A percentile compares a stretch with the other conserved stretches of the same genome.
These are phyloP conservation scores for Tetrastigma voinierianum DNA, from an alignment of 164 flowering plant genomes.

Conservation along the genomic window DNA sequence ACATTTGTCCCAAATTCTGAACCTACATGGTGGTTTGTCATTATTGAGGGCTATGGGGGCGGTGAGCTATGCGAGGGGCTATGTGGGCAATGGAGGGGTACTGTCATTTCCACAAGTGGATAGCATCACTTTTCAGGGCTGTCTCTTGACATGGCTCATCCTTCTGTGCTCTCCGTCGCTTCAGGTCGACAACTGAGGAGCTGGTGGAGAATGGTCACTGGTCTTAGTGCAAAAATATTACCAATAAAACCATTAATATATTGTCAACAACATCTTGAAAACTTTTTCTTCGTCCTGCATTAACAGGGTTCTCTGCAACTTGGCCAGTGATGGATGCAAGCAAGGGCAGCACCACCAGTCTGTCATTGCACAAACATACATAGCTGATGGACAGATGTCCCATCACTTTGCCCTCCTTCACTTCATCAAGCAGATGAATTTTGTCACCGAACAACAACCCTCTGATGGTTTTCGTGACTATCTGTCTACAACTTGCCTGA, in stretches of 20 bases:
- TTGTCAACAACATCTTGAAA: background rate
- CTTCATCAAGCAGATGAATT: background rate
- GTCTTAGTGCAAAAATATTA: background rate
- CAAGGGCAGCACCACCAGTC: background rate
- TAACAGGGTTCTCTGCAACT: background rate
- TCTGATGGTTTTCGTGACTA: background rate
- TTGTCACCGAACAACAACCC: background rate
- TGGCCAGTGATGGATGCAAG: background rate
- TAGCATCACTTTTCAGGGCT: background rate
- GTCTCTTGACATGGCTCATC: background rate
- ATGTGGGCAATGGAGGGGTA: background rate
- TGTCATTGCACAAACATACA: background rate
- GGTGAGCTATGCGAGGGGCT: background rate
- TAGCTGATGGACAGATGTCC: background rate
- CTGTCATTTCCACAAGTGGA: slow-evolving; percentile 7
- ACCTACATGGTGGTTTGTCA: slow-evolving; percentile 12
- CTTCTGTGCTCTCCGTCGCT: background rate
- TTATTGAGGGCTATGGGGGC: background rate
- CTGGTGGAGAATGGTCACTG: no score
- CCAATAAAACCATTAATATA: background rate
- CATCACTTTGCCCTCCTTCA: background rate
- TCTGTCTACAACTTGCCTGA: background rate
- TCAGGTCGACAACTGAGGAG: background rate
- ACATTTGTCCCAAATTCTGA: slow-evolving; percentile 1
- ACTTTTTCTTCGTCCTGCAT: background rate